These are phyloP conservation scores for Penicillium malachiteum DNA, from an alignment of 495 filamentous ascomycete genomes.

Conservation along the genomic window DNA sequence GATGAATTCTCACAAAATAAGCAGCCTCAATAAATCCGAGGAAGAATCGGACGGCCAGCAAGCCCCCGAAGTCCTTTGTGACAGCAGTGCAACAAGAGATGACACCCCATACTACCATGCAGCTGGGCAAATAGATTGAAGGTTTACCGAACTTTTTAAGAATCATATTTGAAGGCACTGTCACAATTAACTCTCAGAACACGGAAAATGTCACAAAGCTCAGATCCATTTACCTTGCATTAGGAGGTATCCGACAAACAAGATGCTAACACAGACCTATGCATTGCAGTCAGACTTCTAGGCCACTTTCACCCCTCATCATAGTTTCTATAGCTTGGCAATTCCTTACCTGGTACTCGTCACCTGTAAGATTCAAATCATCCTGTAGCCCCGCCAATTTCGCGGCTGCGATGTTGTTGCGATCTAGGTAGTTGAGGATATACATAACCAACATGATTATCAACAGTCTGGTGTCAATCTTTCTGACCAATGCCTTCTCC, in stretches of 20 bases:
- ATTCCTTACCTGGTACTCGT: slow-evolving; percentile 35
- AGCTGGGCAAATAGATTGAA: slow-evolving; percentile 33
- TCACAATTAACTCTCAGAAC: background rate
- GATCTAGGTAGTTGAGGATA: slow-evolving; percentile 50
- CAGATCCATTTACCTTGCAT: slow-evolving; percentile 24
- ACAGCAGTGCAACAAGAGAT: slow-evolving; percentile 45
- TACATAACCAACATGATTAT: slow-evolving; percentile 42
- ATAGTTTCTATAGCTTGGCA: no score
- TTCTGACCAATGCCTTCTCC: slow-evolving; percentile 16
- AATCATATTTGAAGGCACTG: slow-evolving; percentile 60
- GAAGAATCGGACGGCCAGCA: slow-evolving; percentile 37
- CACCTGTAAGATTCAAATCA: slow-evolving; percentile 41
- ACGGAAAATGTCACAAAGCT: slow-evolving; percentile 33
- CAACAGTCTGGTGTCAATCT: slow-evolving; percentile 10
- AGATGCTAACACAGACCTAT: slow-evolving; percentile 52
- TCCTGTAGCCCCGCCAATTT: slow-evolving; percentile 41
- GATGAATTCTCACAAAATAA: slow-evolving; percentile 28
- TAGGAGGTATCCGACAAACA: slow-evolving; percentile 52
- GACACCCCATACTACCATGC: slow-evolving; percentile 51
- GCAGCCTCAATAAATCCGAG: slow-evolving; percentile 52
- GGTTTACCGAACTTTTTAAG: slow-evolving; percentile 42
- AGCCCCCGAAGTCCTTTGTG: slow-evolving; percentile 39
- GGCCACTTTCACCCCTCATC: no score
- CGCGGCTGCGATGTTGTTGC: slow-evolving; percentile 37
- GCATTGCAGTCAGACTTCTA: slow-evolving; percentile 8